A percentile compares a stretch with the other conserved stretches of the same genome.
phyloP scores from a whole-genome alignment of 495 filamentous ascomycete species.

The Talaromyces wortmannii region DNA sequence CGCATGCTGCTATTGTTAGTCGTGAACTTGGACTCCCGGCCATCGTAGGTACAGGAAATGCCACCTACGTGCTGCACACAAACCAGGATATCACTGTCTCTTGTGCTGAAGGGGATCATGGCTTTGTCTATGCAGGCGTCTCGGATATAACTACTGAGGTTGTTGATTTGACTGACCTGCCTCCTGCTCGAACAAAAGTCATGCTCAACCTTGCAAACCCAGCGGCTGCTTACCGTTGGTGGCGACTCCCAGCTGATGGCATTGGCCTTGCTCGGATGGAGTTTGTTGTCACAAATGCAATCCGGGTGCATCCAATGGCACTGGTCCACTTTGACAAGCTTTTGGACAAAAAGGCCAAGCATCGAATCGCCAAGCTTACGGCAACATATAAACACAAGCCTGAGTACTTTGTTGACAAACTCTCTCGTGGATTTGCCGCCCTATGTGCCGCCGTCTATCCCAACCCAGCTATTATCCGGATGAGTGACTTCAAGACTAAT shows the following conservation, averaged over 20 bases:
- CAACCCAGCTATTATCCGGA: conserved; percentile 23
- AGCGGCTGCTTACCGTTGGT: conserved; percentile 23
- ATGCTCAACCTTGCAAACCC: conserved; percentile 26
- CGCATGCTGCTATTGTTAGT: conserved; percentile 32
- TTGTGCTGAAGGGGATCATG: conserved; percentile 25
- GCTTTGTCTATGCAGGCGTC: conserved; percentile 27
- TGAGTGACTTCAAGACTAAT: conserved; percentile 35
- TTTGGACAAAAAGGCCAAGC: conserved; percentile 13
- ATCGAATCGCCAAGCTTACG: conserved; percentile 19
- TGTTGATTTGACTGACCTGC: conserved; percentile 14
- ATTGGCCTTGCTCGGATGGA: too few relatives aligned
- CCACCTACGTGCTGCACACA: conserved; percentile 25
- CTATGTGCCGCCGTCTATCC: conserved; percentile 26
- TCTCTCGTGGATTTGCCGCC: conserved; percentile 23
- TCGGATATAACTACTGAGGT: conserved; percentile 16
- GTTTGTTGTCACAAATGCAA: too few relatives aligned
- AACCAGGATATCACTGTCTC: conserved; percentile 29
- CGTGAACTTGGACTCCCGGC: conserved; percentile 29
- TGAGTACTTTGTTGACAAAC: conserved; percentile 29
- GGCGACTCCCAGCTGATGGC: too few relatives aligned
- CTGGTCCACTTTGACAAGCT: conserved; percentile 23
- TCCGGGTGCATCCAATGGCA: too few relatives aligned
- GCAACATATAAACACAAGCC: conserved; percentile 22
- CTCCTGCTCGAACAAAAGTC: conserved; percentile 8
- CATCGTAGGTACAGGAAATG: conserved; percentile 21